Conservation (phyloP, 805 yeast genomes). For the Saccharomycopsis fibuligera region DNA sequence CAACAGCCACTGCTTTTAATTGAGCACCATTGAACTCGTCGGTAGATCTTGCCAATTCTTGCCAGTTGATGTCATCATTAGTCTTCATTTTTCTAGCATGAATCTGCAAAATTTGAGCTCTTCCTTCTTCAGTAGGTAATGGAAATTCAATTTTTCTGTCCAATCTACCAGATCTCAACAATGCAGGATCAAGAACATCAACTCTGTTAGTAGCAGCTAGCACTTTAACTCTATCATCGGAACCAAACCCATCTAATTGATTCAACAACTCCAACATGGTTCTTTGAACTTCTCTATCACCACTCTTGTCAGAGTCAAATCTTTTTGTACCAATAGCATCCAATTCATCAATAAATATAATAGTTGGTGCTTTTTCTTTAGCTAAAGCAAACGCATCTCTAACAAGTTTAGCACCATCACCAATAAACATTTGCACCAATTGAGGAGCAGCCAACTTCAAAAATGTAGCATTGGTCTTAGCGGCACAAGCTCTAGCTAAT, state of each 20-base stretch:
- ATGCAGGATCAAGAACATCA: conserved; percentile 97
- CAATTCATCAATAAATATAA: conserved; percentile 94
- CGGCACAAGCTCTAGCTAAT: conserved; percentile 97
- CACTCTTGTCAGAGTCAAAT: conserved; percentile 94
- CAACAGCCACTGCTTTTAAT: conserved; percentile 96
- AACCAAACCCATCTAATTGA: conserved; percentile 96
- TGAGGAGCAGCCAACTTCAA: conserved; percentile 96
- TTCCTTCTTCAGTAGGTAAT: conserved; percentile 92
- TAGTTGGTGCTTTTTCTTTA: conserved; percentile 96
- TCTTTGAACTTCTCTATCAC: conserved; percentile 98
- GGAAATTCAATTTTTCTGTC: conserved; percentile 99
- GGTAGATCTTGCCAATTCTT: conserved; percentile 94
- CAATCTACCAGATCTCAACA: conserved; percentile 92
- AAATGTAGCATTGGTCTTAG: conserved; percentile 96
- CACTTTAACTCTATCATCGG: conserved; percentile 95
- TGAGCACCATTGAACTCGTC: conserved; percentile 99
- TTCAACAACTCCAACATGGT: conserved; percentile 97
- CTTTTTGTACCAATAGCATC: conserved; percentile 99
- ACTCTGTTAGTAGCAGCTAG: conserved; percentile 98
- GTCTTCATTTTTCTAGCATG: conserved; percentile 96
- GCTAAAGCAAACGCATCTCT: conserved; percentile 97
- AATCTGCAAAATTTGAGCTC: conserved; percentile 93
- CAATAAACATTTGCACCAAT: conserved; percentile 95
- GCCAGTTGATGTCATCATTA: conserved; percentile 91
- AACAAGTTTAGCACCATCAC: conserved; percentile 97